phyloP scores from a whole-genome alignment of 441 rosid species.

The Euphorbia celastroides region DNA sequence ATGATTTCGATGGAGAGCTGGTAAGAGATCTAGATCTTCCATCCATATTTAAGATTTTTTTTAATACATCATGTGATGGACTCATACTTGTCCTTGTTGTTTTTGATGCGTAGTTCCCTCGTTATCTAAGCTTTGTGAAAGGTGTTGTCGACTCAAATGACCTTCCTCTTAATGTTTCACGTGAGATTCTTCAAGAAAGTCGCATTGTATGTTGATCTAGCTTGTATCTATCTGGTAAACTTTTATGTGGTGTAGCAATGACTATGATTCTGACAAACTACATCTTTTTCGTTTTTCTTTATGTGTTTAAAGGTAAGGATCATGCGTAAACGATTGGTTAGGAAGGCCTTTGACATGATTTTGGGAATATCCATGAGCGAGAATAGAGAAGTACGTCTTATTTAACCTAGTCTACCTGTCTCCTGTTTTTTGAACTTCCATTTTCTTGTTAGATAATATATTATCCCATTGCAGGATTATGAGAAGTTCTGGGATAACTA shows the following conservation, averaged over 20 bases:
- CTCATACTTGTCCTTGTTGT: constrained; percentile 9
- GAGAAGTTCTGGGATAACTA: constrained; percentile 90
- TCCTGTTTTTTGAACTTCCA: background rate
- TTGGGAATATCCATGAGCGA: constrained; percentile 85
- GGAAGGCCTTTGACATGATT: constrained; percentile 94
- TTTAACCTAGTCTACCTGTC: background rate
- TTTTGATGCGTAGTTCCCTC: constrained; percentile 72
- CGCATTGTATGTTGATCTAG: constrained; percentile 52
- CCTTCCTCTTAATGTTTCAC: constrained; percentile 95
- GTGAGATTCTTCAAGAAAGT: constrained; percentile 98
- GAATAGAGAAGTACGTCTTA: constrained; percentile 58
- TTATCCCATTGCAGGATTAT: constrained; percentile 54
- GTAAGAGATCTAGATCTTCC: constrained; percentile 32
- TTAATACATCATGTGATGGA: constrained; percentile 6
- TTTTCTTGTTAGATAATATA: constrained; percentile 8
- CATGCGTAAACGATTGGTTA: constrained; percentile 85
- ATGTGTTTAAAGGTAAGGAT: constrained; percentile 62
- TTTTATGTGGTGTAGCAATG: background rate
- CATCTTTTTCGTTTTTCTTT: constrained; percentile 15
- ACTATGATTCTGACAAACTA: background rate
- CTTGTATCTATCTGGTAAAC: background rate
- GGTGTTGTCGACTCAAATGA: constrained; percentile 98
- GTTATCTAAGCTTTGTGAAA: constrained; percentile 87
- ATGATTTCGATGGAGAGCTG: constrained; percentile 97
- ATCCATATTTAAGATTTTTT: too few relatives aligned